Conservation (phyloP, 2,329 filamentous ascomycete species). For the Verticillium zaregamsianum region DNA sequence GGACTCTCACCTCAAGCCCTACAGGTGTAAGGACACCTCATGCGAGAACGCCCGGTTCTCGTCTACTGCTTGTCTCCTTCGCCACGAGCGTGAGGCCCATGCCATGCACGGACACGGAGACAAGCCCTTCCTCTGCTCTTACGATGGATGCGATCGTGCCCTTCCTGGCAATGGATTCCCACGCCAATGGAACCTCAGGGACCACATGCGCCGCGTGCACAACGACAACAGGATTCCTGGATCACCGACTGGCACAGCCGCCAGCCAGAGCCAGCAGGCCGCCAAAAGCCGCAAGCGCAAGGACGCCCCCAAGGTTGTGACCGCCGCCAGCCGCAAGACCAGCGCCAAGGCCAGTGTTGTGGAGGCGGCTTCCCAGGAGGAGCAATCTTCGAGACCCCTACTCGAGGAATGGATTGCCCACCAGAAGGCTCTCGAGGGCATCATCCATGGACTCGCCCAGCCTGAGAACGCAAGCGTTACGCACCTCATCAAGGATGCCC, state of each 20-base stretch:
- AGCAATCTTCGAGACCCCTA: slow-evolving; percentile 34
- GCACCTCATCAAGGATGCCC: slow-evolving; percentile 47
- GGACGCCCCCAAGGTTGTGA: slow-evolving; percentile 39
- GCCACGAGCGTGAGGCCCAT: slow-evolving; percentile 93
- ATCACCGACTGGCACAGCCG: slow-evolving; percentile 28
- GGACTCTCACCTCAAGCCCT: slow-evolving; percentile 94
- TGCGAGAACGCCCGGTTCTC: slow-evolving; percentile 89
- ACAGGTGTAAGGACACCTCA: slow-evolving; percentile 81
- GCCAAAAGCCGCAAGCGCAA: slow-evolving; percentile 58
- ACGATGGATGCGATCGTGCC: slow-evolving; percentile 81
- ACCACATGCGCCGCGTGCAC: slow-evolving; percentile 97
- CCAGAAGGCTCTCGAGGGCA: slow-evolving; percentile 57
- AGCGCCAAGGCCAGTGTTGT: slow-evolving; percentile 36
- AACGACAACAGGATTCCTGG: slow-evolving; percentile 49
- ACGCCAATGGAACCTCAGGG: slow-evolving; percentile 89
- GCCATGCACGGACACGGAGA: slow-evolving; percentile 93
- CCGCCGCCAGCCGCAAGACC: slow-evolving; percentile 43
- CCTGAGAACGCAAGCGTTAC: slow-evolving; percentile 50
- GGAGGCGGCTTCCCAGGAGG: slow-evolving; percentile 26
- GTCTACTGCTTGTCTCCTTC: slow-evolving; percentile 88
- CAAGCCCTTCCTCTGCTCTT: slow-evolving; percentile 86
- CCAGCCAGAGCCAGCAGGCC: slow-evolving; percentile 35
- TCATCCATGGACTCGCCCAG: slow-evolving; percentile 46
- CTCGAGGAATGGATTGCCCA: slow-evolving; percentile 57
- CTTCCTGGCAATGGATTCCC: slow-evolving; percentile 84